A percentile compares a stretch with the other conserved stretches of the same genome.
Evolutionary conservation across 306 rosid species (phyloP).

Genomic region (Medicago truncatula): MtrunA17r5.0-ANR NC_053044.1:34639501-34640000

Average conservation of each 20-base stretch:
- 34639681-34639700: conserved; percentile 3
- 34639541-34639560: background rate
- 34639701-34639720: conserved; percentile 1
- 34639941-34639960: conserved; percentile 13
- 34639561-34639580: background rate
- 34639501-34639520: conserved; percentile 17
- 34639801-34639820: conserved; percentile 17
- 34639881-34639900: conserved; percentile 30
- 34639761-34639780: background rate
- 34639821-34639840: conserved; percentile 28
- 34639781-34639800: background rate
- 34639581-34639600: background rate
- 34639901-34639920: conserved; percentile 23
- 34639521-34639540: background rate
- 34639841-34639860: background rate
- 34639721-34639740: background rate
- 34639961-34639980: background rate
- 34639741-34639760: background rate
- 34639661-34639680: background rate
- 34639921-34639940: conserved; percentile 23
- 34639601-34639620: background rate
- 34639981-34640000: conserved; percentile 18
- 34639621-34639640: background rate
- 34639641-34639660: background rate
- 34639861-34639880: conserved; percentile 35